phyloP scores from a whole-genome alignment of 352 stramenopile species.

The Globisporangium radiosum region DNA sequence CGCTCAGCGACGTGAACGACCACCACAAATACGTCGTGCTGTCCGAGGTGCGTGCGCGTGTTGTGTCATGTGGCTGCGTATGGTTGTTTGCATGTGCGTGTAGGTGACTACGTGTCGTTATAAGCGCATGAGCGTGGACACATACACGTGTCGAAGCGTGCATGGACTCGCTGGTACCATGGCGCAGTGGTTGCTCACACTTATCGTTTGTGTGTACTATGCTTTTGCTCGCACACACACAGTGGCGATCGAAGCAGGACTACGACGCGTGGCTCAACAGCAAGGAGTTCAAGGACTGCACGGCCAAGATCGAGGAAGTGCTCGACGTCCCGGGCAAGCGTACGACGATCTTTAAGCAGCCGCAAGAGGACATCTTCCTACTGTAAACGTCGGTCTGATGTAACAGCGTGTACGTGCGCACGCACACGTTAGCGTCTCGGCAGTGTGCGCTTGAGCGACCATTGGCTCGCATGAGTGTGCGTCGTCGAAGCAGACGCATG shows the following conservation, averaged over 20 bases:
- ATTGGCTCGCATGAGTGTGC: too few species aligned
- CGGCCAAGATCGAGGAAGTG: slow-evolving; percentile 79
- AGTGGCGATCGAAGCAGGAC: slow-evolving; percentile 79
- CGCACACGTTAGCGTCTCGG: too few species aligned
- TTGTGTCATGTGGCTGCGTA: not conserved
- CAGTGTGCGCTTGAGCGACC: too few species aligned
- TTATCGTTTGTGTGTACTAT: not conserved
- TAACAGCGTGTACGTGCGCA: not conserved
- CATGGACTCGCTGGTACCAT: not conserved
- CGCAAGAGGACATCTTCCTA: slow-evolving; percentile 82
- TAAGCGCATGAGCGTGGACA: slow-evolving; percentile 6
- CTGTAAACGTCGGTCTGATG: slow-evolving; percentile 28
- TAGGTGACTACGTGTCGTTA: not conserved
- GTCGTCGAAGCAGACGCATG: too few species aligned
- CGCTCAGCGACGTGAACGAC: slow-evolving; percentile 73
- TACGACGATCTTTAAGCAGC: slow-evolving; percentile 77
- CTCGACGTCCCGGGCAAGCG: slow-evolving; percentile 81
- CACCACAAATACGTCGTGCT: slow-evolving; percentile 87
- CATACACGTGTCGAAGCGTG: not conserved
- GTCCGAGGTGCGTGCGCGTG: slow-evolving; percentile 44
- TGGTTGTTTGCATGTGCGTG: not conserved
- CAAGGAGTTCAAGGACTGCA: slow-evolving; percentile 78
- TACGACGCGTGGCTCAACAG: slow-evolving; percentile 74
- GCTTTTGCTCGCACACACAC: not conserved
- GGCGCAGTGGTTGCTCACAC: not conserved